Base-by-base conservation (phyloP, 2,329 filamentous ascomycete species). In the Colletotrichum australisinense region DNA sequence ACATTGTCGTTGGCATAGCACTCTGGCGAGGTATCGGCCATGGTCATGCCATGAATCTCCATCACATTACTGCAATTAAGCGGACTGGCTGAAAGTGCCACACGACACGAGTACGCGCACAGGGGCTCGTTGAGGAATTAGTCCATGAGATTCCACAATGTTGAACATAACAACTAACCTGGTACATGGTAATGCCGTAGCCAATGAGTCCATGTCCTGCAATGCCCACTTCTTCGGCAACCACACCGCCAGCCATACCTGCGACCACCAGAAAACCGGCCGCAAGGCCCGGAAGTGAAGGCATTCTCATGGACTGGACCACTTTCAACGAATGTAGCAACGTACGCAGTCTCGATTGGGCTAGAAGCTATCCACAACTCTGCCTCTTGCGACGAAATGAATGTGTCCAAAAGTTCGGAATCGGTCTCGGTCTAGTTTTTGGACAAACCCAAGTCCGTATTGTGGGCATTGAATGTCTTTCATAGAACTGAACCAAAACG, bases 81-180 rank as follows among this genome's bases (percentile, higher is more conserved):
- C 14, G 73, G 69, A 35, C 77, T 80, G 7, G 71, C 75, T 24
- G 72, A 74, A 38, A 83, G 70, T 22, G 80, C 78, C 1, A 73
- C 73, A 9, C 81, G 80, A 59, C 82, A 83, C 5, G 81, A 79
- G 49, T 81, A 83, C 3, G 81, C 78, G 66, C 81, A 84, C 0
- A 79, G 32, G 1, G 67, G 67, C 67, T 69, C 14, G 3, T 14
- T 0, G 9, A 1, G 2, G 2, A 12, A 19, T 63, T 52, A 63
- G 58, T 28, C 5, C 5, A 24, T 22, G 12, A 16, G 7, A 5
- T 11, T 22, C 1, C 24, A 0, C 7, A 5, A 24, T 1, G 30
- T 9, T 8, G 24, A 32, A 16, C 19, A 12, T 38, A 42, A 14
- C 11, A 49, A 35, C 67, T 76, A 12, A 81, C 81, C 14, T 82